Evolutionary conservation across 2,329 filamentous ascomycete genomes (phyloP).

Genomic region (Penicillium sp.): DNA sequence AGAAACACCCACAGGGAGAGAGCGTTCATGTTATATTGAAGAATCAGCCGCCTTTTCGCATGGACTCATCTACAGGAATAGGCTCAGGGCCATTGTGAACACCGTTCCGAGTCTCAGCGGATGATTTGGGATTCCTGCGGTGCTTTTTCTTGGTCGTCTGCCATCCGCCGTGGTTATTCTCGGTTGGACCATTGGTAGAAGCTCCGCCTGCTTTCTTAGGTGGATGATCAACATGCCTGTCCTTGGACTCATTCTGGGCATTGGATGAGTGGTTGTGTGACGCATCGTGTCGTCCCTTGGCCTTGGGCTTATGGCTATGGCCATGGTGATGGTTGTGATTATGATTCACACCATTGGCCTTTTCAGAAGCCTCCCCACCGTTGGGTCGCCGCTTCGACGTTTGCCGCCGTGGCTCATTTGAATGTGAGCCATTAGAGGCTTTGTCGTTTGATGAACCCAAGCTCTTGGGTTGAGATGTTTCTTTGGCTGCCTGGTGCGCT

Average conservation of each 20-base stretch:
- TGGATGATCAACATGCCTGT: constrained; percentile 29
- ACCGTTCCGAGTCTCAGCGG: constrained; percentile 33
- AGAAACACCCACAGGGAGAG: neutral
- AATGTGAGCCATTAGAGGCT: constrained; percentile 21
- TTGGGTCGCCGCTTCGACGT: constrained; percentile 36
- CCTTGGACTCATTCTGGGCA: constrained; percentile 27
- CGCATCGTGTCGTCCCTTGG: constrained; percentile 35
- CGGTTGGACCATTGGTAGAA: constrained; percentile 27
- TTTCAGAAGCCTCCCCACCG: constrained; percentile 33
- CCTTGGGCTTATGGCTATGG: constrained; percentile 32
- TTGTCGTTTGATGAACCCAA: constrained; percentile 27
- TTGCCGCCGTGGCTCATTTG: constrained; percentile 31
- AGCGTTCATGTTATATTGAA: too few species aligned
- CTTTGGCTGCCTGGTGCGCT: constrained; percentile 25
- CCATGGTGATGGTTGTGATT: constrained; percentile 20
- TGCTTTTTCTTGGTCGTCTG: constrained; percentile 49
- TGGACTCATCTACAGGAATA: constrained; percentile 43
- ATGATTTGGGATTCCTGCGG: constrained; percentile 38
- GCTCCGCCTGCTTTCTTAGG: constrained; percentile 26
- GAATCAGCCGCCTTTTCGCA: constrained; percentile 46
- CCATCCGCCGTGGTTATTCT: constrained; percentile 39
- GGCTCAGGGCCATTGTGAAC: constrained; percentile 35
- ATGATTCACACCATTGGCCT: constrained; percentile 34
- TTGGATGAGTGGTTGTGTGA: constrained; percentile 20
- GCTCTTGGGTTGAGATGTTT: constrained; percentile 30